Evolutionary conservation across 1,139 yeast species (phyloP), one percentile per base, ranked within the genome.

Genomic region (Geotrichum fermentans): DNA sequence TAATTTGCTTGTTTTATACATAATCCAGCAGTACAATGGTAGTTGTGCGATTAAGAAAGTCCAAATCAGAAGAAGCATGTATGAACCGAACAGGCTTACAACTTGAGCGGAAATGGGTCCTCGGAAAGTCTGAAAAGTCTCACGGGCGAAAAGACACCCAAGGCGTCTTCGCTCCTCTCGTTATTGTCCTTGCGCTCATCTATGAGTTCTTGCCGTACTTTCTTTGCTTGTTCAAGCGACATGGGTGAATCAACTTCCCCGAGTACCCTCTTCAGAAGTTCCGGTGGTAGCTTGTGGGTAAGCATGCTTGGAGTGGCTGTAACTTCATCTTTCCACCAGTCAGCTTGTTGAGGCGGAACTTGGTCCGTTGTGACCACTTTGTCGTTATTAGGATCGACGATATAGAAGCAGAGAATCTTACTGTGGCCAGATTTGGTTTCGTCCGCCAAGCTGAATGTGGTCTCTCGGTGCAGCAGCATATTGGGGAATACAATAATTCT

Each of bases 301-400:
- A 46, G 21, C 3, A 13, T 22, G 26, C 16, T 18, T 4, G 40
- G 24, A 16, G 18, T 13, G 14, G 26, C 11, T 3, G 20, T 6
- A 10, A 34, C 38, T 29, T 35, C 34, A 24, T 50, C 43, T 14
- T n/a, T 20, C 56, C 69, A 69, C 75, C 75, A 72, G 14, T 58
- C 61, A 33, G 57, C 44, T 55, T 72, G 74, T 55, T 72, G 76
- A 1, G 74, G 74, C 2, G 75, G 74, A 0, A 73, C 74, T 8
- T 60, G 58, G 7, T 60, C 67, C 0, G 73, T 63, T 2, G 71
- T 44, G 3, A 61, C 52, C 1, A 71, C 71, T 16, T 49, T 47
- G 3, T 63, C 58, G 49, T 71, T 67, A 54, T 60, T 53, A 1
- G 76, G 77, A 53, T 73, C 76, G 30, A 66, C 69, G 10, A 73